phyloP scores from a whole-genome alignment of 2,329 filamentous ascomycete genomes.

The Daldinia eschscholtzii region DNA sequence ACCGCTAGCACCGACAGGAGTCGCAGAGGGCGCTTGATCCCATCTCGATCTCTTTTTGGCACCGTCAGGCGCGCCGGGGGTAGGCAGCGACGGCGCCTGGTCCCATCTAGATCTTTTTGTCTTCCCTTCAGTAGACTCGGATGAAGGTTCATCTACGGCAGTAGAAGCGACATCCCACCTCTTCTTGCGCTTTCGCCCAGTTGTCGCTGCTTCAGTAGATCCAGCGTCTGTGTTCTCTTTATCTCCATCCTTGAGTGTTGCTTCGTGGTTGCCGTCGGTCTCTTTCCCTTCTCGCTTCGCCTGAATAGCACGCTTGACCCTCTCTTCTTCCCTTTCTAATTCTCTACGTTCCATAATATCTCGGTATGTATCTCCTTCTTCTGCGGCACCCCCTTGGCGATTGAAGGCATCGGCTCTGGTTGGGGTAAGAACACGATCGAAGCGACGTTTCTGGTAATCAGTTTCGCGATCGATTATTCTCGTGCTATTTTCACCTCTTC shows the following conservation, averaged over 20 bases:
- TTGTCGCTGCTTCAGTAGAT: constrained; percentile 71
- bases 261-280: constrained; percentile 72
- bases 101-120: constrained; percentile 89
- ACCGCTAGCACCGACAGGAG: constrained; percentile 79
- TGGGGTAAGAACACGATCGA: constrained; percentile 87
- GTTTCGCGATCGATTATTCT: constrained; percentile 94
- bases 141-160: constrained; percentile 62
- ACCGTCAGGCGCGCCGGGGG: constrained; percentile 66
- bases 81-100: constrained; percentile 73
- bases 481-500: constrained; percentile 85
- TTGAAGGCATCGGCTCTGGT: constrained; percentile 90
- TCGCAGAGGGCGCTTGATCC: constrained; percentile 89
- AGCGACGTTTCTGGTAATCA: constrained; percentile 96
- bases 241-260: constrained; percentile 79
- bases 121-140: constrained; percentile 69
- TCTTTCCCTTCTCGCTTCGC: constrained; percentile 74
- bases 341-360: constrained; percentile 93
- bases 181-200: constrained; percentile 87
- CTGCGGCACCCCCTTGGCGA: constrained; percentile 73
- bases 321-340: constrained; percentile 91
- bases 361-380: constrained; percentile 84
- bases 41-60: constrained; percentile 86
- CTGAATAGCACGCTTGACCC: constrained; percentile 83
- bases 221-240: constrained; percentile 81
- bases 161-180: constrained; percentile 87